Conservation (phyloP, 805 yeast genomes). For the Schizosaccharomyces osmophilus region DNA sequence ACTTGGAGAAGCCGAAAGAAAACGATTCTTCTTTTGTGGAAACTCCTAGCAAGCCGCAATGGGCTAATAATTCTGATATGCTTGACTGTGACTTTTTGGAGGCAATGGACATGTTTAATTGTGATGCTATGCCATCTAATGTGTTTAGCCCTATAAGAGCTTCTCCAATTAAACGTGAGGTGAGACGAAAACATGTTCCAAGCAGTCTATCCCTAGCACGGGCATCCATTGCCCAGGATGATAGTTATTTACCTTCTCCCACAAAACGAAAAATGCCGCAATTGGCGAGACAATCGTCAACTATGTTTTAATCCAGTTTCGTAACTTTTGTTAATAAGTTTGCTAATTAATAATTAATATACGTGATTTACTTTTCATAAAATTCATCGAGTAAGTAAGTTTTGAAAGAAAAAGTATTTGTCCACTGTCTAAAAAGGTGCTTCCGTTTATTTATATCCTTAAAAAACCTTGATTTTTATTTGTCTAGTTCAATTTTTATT, state of each 20-base stretch:
- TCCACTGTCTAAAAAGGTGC: no score
- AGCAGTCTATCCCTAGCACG: neutral
- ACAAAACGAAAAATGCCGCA: neutral
- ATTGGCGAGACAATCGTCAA: neutral
- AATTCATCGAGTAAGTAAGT: neutral
- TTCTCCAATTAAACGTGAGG: neutral
- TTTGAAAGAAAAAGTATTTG: no score
- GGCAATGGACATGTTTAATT: neutral
- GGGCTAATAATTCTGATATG: neutral
- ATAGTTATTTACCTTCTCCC: neutral
- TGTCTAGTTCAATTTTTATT: no score
- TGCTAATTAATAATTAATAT: neutral
- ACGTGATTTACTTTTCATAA: neutral
- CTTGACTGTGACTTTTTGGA: neutral
- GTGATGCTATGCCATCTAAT: neutral
- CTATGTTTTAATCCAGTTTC: neutral
- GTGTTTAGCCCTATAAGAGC: neutral
- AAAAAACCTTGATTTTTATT: no score
- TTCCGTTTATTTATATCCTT: no score
- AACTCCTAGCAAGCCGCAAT: neutral
- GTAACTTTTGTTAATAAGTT: neutral
- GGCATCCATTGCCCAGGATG: neutral
- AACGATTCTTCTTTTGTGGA: neutral
- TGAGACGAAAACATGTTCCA: neutral
- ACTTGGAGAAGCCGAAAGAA: no score